These are phyloP conservation scores for Candolleomyces eurysporus DNA, from an alignment of 768 basidiomycete genomes.

Conservation along the genomic window DNA sequence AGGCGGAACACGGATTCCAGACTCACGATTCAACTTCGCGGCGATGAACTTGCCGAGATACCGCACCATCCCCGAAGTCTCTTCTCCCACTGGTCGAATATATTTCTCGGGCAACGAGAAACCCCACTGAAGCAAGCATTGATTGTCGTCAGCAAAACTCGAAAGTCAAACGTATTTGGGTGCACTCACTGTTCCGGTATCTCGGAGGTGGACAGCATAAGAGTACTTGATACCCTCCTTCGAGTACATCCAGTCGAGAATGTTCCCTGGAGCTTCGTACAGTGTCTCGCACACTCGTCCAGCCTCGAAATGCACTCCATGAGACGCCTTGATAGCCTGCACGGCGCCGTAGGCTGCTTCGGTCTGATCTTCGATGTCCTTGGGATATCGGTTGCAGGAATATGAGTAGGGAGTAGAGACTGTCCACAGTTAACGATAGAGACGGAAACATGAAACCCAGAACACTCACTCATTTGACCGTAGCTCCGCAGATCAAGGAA, in stretches of 20 bases:
- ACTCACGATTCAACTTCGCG: slow-evolving; percentile 33
- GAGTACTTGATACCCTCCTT: slow-evolving; percentile 30
- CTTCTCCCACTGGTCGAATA: slow-evolving; percentile 81
- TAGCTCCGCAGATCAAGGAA: slow-evolving; percentile 81
- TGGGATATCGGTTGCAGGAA: slow-evolving; percentile 58
- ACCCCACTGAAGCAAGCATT: slow-evolving; percentile 52
- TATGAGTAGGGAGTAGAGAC: slow-evolving; percentile 81
- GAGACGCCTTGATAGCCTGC: slow-evolving; percentile 49
- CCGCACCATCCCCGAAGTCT: slow-evolving; percentile 61
- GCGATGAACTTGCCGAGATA: slow-evolving; percentile 70
- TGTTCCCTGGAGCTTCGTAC: slow-evolving; percentile 34
- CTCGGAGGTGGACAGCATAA: slow-evolving; percentile 32
- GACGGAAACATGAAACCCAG: neutral
- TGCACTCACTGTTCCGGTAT: slow-evolving; percentile 34
- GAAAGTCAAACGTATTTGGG: neutral
- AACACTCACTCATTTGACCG: slow-evolving; percentile 72
- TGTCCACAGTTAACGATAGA: slow-evolving; percentile 21
- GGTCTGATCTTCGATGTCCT: slow-evolving; percentile 72
- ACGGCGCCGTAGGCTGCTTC: slow-evolving; percentile 70
- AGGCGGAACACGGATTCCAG: neutral
- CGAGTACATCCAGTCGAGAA: slow-evolving; percentile 36
- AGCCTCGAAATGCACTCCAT: slow-evolving; percentile 52
- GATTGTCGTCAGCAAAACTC: neutral
- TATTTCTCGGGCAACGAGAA: slow-evolving; percentile 68
- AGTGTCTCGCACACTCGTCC: slow-evolving; percentile 29